A percentile compares a stretch with the other conserved stretches of the same genome.
Conservation (phyloP, 208 protist species). For the Crithidia acanthocephali region DNA sequence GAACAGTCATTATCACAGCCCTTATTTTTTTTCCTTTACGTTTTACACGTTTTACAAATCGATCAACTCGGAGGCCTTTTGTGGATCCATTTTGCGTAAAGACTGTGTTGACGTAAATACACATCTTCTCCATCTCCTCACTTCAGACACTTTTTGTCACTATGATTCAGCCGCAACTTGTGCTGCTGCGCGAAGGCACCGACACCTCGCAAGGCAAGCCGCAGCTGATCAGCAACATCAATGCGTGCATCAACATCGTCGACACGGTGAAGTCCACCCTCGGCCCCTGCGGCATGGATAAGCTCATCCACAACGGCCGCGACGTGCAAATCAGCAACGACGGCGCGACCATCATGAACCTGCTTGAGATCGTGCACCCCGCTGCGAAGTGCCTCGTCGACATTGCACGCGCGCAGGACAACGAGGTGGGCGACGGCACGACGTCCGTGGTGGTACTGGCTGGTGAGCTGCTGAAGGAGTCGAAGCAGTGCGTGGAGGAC, state of each 20-base stretch:
- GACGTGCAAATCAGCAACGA: slow-evolving; percentile 99
- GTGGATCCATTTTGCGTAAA: too few species aligned
- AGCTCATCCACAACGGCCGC: slow-evolving; percentile 97
- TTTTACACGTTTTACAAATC: too few species aligned
- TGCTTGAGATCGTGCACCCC: slow-evolving; percentile 99
- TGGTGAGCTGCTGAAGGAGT: slow-evolving; percentile 98
- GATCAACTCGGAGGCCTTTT: too few species aligned
- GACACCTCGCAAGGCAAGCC: slow-evolving; percentile 99
- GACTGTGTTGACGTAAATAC: too few species aligned
- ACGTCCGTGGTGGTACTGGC: slow-evolving; percentile 99
- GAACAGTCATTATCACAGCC: not conserved
- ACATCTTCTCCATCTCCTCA: too few species aligned
- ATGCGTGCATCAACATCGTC: slow-evolving; percentile 98
- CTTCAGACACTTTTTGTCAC: slow-evolving; percentile 1
- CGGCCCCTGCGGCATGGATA: slow-evolving; percentile 99
- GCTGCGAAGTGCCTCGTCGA: slow-evolving; percentile 99
- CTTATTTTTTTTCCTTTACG: too few species aligned
- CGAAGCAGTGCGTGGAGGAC: slow-evolving; percentile 99
- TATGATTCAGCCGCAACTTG: slow-evolving; percentile 97
- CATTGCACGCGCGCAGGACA: slow-evolving; percentile 98
- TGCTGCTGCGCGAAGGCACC: slow-evolving; percentile 99
- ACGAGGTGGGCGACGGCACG: slow-evolving; percentile 99
- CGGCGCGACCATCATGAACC: slow-evolving; percentile 99
- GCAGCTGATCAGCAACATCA: slow-evolving; percentile 99
- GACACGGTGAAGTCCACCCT: slow-evolving; percentile 96